Conservation (phyloP, 805 yeast species). For the Kuraishia ogatae region DNA sequence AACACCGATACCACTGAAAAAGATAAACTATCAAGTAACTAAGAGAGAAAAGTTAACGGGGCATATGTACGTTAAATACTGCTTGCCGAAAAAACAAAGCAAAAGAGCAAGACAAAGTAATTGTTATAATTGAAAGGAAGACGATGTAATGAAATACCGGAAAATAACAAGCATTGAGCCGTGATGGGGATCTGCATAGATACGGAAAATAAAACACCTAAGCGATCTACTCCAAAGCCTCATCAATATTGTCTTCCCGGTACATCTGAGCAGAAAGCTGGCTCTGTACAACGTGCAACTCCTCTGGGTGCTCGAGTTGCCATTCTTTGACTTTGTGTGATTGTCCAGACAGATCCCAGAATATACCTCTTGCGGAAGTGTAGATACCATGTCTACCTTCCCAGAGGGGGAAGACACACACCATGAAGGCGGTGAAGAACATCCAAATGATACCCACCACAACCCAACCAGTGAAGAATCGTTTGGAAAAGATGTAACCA, state of each 20-base stretch:
- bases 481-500: constrained; percentile 63
- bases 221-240: neutral
- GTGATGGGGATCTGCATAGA: neutral
- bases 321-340: constrained; percentile 62
- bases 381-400: constrained; percentile 66
- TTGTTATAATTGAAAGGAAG: no score
- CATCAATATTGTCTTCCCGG: constrained; percentile 15
- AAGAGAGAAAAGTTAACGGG: neutral
- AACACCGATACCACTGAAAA: neutral
- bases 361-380: constrained; percentile 64
- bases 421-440: constrained; percentile 55
- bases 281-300: constrained; percentile 63
- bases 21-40: no score
- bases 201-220: no score
- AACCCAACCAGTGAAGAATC: constrained; percentile 86
- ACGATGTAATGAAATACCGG: no score
- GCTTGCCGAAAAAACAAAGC: neutral
- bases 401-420: constrained; percentile 59
- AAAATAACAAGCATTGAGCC: no score
- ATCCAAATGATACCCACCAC: constrained; percentile 77
- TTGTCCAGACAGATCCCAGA: constrained; percentile 82
- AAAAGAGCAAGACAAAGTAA: no score
- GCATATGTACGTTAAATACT: no score
- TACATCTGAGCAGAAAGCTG: constrained; percentile 41
- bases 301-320: constrained; percentile 69